Evolutionary conservation across 306 rosid species (phyloP), one percentile per base, ranked within the genome.

Genomic region (Begonia fuchsioides): DNA sequence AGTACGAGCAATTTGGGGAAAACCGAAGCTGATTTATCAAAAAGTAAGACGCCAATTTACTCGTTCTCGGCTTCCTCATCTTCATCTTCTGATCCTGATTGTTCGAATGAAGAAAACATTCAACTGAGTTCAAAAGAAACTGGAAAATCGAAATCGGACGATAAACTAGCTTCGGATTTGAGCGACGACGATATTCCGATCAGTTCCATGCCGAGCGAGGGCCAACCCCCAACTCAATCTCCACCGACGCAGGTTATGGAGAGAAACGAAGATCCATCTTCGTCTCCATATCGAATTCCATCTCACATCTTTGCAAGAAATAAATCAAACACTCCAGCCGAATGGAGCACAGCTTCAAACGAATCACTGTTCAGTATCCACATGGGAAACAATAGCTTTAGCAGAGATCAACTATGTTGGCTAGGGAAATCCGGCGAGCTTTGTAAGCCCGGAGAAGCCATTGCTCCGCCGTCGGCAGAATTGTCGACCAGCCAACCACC

Each of bases 321-420:
- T 10, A 74, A 51, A 6, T 58, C 73, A 11, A 66, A 70, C 0
- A 32, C 71, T 7, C 79, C 69, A 7, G 3, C 54, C 66, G 96
- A 79, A 32, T 86, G 96, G 96, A 86, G 94, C 47, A 14, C 59
- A 9, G 64, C 78, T n/a, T 86, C 96, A 0, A 82, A 76, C 43
- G 96, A 82, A 43, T 86, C 94, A 3, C 44, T 82, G 15, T 86
- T 86, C 52, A 86, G 93, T 75, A 86, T 86, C 56, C 76, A 82
- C 60, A 67, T 69, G 81, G 96, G 83, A 13, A 86, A 78, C 13
- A 68, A 54, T 66, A 86, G 96, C 55, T 86, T 86, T 73, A 72
- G 82, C 7, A 73, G 15, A 19, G 96, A 86, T 1, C 52, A 72
- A 12, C 9, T 53, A 38, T 3, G 15, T 2, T 67, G 52, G 59